phyloP scores from a whole-genome alignment of 2,329 filamentous ascomycete species.

The Sporothrix phasma region DNA sequence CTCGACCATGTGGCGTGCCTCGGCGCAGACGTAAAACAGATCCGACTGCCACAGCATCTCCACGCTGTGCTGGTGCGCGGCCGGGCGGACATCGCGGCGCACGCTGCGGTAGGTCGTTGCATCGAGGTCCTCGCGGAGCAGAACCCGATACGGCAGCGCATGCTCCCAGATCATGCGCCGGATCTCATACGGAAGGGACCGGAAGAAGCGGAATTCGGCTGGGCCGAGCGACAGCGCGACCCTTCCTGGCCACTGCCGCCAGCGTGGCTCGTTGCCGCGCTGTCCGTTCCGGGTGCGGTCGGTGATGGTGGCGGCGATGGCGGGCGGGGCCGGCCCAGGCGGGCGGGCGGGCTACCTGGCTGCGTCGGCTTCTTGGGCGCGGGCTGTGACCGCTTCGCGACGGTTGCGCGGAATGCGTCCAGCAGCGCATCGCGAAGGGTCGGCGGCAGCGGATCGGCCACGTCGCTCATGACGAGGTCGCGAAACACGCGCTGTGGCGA shows the following conservation, averaged over 20 bases:
- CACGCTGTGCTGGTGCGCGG: constrained; percentile 5
- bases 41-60: constrained; percentile 18
- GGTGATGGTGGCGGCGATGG: not conserved
- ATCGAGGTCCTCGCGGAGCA: constrained; percentile 14
- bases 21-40: constrained; percentile 15
- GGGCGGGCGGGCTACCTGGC: not conserved
- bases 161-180: constrained; percentile 18
- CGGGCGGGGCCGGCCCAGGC: not conserved
- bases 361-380: not conserved
- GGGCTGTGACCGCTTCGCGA: not conserved
- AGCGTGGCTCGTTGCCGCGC: not conserved
- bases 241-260: no score
- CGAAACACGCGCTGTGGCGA: constrained; percentile 16
- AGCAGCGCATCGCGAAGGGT: constrained; percentile 14
- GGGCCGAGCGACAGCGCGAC: not conserved
- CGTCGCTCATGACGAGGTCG: constrained; percentile 17
- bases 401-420: not conserved
- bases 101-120: not conserved
- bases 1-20: constrained; percentile 15
- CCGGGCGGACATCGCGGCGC: not conserved
- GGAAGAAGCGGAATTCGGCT: constrained; percentile 11
- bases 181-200: constrained; percentile 15
- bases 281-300: not conserved
- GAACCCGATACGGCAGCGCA: constrained; percentile 16
- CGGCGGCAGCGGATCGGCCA: constrained; percentile 12